Percentiles rank a stretch among this genome's conserved stretches.
Conservation (phyloP, 23 red algal genomes). For the Gracilaria caudata region DNA sequence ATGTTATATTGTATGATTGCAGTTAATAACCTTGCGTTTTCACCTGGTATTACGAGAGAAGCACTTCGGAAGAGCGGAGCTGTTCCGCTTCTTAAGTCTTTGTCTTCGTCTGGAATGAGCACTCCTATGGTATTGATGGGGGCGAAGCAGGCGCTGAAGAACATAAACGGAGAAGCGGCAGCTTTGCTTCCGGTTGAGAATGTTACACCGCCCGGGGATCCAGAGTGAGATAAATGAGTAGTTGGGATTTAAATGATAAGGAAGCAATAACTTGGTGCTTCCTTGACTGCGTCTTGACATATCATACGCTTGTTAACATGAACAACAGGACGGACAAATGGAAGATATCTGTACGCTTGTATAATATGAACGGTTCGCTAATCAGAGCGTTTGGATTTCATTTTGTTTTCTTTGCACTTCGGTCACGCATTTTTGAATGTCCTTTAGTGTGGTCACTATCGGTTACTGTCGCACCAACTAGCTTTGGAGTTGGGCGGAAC, state of each 20-base stretch:
- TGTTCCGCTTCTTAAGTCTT: conserved; percentile 35
- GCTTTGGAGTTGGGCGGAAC: too few relatives aligned
- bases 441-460: too few relatives aligned
- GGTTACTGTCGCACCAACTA: too few relatives aligned
- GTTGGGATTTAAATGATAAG: not conserved
- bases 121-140: conserved; percentile 21
- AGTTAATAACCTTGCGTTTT: conserved; percentile 60
- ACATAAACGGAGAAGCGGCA: conserved; percentile 31
- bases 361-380: too few relatives aligned
- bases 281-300: not conserved
- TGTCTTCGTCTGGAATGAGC: conserved; percentile 62
- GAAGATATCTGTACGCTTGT: not conserved
- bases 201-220: not conserved
- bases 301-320: not conserved
- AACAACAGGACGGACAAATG: not conserved
- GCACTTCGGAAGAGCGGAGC: conserved; percentile 39
- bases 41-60: conserved; percentile 57
- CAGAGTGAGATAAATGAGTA: not conserved
- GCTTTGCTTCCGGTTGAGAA: conserved; percentile 16
- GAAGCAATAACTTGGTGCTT: not conserved
- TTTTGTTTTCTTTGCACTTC: too few relatives aligned
- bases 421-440: too few relatives aligned
- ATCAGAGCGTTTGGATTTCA: too few relatives aligned
- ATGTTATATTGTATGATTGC: conserved; percentile 47
- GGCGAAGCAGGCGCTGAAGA: conserved; percentile 54